A percentile compares a stretch with the other conserved stretches of the same genome.
Conservation (phyloP, 805 yeast genomes). For the Gaillardinia entomophila region DNA sequence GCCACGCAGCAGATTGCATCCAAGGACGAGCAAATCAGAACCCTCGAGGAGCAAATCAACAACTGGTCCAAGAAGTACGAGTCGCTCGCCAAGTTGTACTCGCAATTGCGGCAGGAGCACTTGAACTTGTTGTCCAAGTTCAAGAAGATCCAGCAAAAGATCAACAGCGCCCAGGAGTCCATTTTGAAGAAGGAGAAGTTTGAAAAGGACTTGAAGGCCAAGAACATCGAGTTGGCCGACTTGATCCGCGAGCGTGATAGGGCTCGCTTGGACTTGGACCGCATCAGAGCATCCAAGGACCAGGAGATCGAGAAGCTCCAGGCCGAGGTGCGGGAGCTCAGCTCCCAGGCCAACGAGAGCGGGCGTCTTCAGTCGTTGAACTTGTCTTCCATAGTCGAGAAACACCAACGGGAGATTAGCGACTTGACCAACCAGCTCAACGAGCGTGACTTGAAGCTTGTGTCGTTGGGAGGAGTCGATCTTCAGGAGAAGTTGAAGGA, state of each 20-base stretch:
- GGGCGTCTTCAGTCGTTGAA: slow-evolving; percentile 63
- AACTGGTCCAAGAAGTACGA: slow-evolving; percentile 87
- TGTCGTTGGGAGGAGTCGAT: slow-evolving; percentile 16
- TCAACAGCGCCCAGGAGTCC: slow-evolving; percentile 85
- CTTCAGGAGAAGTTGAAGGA: slow-evolving; percentile 48
- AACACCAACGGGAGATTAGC: slow-evolving; percentile 59
- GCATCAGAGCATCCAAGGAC: slow-evolving; percentile 57
- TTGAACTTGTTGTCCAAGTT: slow-evolving; percentile 69
- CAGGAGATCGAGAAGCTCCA: slow-evolving; percentile 61
- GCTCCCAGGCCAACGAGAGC: slow-evolving; percentile 50
- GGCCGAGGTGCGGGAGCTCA: slow-evolving; percentile 56
- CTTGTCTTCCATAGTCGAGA: slow-evolving; percentile 50
- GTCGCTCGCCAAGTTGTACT: slow-evolving; percentile 79
- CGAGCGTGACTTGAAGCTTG: slow-evolving; percentile 20
- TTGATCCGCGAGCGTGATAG: slow-evolving; percentile 85
- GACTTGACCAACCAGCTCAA: slow-evolving; percentile 35
- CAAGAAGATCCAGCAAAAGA: slow-evolving; percentile 79
- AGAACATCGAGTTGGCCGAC: slow-evolving; percentile 83
- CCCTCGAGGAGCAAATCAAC: slow-evolving; percentile 66
- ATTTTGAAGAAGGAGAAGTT: slow-evolving; percentile 74
- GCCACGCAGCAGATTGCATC: slow-evolving; percentile 69
- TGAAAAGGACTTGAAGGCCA: slow-evolving; percentile 78
- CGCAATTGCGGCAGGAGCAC: slow-evolving; percentile 90
- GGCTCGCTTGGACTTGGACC: slow-evolving; percentile 76
- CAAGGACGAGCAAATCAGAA: slow-evolving; percentile 64